Percentiles rank a stretch among this genome's conserved stretches.
These are phyloP conservation scores for Purshia tridentata DNA, from an alignment of 306 rosid genomes.

Conservation along the genomic window DNA sequence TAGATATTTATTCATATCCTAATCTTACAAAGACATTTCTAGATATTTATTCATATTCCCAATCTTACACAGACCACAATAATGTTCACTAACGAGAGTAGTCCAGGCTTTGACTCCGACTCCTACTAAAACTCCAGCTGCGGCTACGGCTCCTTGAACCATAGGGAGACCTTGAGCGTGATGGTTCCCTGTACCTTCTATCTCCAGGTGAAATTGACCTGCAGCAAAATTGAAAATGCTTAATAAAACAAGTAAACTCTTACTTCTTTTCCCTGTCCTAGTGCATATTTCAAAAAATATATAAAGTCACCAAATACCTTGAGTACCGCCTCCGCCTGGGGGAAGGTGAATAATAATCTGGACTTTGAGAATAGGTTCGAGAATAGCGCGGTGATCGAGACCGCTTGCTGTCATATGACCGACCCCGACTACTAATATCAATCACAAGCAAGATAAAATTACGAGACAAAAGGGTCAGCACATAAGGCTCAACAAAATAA, in stretches of 20 bases:
- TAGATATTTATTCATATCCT: not conserved
- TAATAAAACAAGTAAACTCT: not conserved
- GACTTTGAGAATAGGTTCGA: slow-evolving; percentile 47
- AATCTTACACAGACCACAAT: not conserved
- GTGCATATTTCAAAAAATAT: not conserved
- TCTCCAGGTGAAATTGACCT: slow-evolving; percentile 72
- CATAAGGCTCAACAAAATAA: not conserved
- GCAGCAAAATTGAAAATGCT: not conserved
- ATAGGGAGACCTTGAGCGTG: slow-evolving; percentile 63
- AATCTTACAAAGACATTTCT: not conserved
- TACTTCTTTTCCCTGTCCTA: not conserved
- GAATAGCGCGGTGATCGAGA: slow-evolving; percentile 49
- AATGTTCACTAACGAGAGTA: slow-evolving; percentile 42
- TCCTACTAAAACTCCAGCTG: slow-evolving; percentile 44
- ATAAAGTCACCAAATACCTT: slow-evolving; percentile 31
- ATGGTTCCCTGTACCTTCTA: slow-evolving; percentile 40
- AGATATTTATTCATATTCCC: slow-evolving; percentile 1
- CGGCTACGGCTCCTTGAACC: slow-evolving; percentile 45
- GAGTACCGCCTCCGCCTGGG: slow-evolving; percentile 46
- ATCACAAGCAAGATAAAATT: not conserved
- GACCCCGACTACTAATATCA: slow-evolving; percentile 24
- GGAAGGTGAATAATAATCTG: slow-evolving; percentile 50
- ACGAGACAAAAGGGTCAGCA: not conserved
- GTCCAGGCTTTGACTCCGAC: slow-evolving; percentile 48
- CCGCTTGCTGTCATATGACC: slow-evolving; percentile 41